Percentiles rank a stretch among this genome's conserved stretches.
Evolutionary conservation across 768 basidiomycete species (phyloP).

Genomic region (Suillus fuscotomentosus): DNA sequence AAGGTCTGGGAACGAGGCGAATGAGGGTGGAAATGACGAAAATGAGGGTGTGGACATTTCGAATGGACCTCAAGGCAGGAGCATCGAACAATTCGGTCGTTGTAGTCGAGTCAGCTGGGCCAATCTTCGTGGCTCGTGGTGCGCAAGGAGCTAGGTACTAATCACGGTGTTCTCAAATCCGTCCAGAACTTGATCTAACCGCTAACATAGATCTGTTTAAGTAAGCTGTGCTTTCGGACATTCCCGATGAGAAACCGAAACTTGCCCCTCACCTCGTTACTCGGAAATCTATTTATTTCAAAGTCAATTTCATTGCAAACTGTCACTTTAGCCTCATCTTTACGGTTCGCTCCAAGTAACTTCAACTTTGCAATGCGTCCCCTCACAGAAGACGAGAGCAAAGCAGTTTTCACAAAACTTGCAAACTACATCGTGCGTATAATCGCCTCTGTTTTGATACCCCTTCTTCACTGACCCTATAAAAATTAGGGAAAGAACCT

Average conservation of each 20-base stretch:
- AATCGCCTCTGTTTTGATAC: neutral
- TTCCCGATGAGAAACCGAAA: slow-evolving; percentile 1
- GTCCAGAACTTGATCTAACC: neutral
- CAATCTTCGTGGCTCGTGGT: neutral
- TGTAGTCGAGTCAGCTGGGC: slow-evolving; percentile 3
- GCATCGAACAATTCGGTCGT: neutral
- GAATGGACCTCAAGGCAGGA: neutral
- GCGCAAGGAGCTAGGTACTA: neutral
- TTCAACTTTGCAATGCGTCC: slow-evolving; percentile 68
- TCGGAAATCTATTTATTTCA: slow-evolving; percentile 3
- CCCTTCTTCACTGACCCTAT: neutral
- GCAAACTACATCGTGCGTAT: slow-evolving; percentile 90
- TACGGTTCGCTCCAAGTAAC: slow-evolving; percentile 9
- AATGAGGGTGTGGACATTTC: slow-evolving; percentile 55
- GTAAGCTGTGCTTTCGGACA: neutral
- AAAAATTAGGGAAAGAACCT: slow-evolving; percentile 84
- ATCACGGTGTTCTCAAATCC: neutral
- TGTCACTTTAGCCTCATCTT: slow-evolving; percentile 1
- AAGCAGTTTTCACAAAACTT: slow-evolving; percentile 92
- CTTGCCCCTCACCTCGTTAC: slow-evolving; percentile 3
- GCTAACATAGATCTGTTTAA: neutral
- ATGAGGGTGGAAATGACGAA: slow-evolving; percentile 62
- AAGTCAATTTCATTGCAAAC: slow-evolving; percentile 1
- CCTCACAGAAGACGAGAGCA: slow-evolving; percentile 95
- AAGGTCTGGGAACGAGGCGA: slow-evolving; percentile 69